phyloP scores from a whole-genome alignment of 768 basidiomycete genomes.

The Tylopilus plumbeoviolaceoides region DNA sequence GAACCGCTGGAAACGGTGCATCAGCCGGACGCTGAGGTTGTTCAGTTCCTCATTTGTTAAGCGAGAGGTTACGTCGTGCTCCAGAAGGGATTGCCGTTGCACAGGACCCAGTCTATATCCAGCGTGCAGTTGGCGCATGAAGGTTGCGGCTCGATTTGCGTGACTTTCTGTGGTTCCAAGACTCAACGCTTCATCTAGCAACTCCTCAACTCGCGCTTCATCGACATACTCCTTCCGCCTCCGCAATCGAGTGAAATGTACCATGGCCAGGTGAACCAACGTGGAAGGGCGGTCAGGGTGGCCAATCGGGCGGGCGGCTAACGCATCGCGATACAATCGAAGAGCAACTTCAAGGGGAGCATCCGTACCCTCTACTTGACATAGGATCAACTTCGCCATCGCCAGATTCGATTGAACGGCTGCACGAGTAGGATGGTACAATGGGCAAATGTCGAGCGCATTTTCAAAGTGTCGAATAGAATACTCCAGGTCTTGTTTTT shows the following conservation, averaged over 20 bases:
- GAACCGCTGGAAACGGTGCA: too few relatives aligned
- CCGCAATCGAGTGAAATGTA: neutral
- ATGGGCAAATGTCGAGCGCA: neutral
- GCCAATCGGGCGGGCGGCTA: neutral
- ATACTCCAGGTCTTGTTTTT: neutral
- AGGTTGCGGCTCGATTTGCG: too few relatives aligned
- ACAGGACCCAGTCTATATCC: too few relatives aligned
- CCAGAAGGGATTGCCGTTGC: too few relatives aligned
- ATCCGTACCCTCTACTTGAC: neutral
- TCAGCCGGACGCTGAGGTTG: too few relatives aligned
- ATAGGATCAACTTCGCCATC: neutral
- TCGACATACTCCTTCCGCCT: neutral
- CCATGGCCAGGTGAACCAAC: neutral
- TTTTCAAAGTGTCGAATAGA: neutral
- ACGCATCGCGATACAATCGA: neutral
- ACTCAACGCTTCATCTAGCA: neutral
- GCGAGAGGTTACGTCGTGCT: too few relatives aligned
- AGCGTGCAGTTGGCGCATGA: too few relatives aligned
- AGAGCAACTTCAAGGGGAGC: neutral
- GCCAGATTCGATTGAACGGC: neutral
- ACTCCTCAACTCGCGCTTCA: neutral
- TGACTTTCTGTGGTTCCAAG: too few relatives aligned
- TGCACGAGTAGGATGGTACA: neutral
- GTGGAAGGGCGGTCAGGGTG: neutral
- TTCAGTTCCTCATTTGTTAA: too few relatives aligned